A percentile compares a stretch with the other conserved stretches of the same genome.
These are phyloP conservation scores for Talaromyces rugulosus DNA, from an alignment of 2,329 filamentous ascomycete species.

Conservation along the genomic window DNA sequence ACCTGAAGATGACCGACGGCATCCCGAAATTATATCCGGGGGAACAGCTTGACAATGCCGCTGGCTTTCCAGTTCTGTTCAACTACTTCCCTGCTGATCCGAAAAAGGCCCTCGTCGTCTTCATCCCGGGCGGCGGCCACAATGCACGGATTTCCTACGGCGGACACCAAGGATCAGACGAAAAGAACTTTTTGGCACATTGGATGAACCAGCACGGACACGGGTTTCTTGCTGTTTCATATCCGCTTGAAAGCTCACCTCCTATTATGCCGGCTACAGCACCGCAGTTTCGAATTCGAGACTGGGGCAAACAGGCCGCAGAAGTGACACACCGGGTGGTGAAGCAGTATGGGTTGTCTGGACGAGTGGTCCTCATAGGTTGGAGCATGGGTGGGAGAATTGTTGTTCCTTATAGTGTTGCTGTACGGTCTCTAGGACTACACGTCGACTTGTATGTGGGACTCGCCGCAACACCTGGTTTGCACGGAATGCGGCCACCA, in stretches of 20 bases:
- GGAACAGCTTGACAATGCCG: conserved; percentile 7
- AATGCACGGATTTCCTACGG: conserved; percentile 20
- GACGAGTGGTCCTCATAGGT: conserved; percentile 9
- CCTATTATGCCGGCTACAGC: conserved; percentile 14
- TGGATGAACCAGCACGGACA: conserved; percentile 16
- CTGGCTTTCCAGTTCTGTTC: conserved; percentile 9
- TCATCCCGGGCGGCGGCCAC: conserved; percentile 18
- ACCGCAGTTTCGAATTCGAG: conserved; percentile 13
- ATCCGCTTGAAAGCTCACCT: conserved; percentile 16
- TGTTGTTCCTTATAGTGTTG: conserved; percentile 10
- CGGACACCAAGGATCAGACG: conserved; percentile 14
- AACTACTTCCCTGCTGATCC: conserved; percentile 12
- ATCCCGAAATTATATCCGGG: conserved; percentile 9
- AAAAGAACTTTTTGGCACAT: conserved; percentile 17
- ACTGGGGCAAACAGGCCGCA: conserved; percentile 20
- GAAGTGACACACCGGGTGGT: conserved; percentile 13
- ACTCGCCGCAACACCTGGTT: conserved; percentile 15
- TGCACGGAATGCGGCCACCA: conserved; percentile 9
- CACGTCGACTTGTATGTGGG: conserved; percentile 12
- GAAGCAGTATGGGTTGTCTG: conserved; percentile 4
- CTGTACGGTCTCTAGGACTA: conserved; percentile 1
- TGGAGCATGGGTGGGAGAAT: conserved; percentile 18
- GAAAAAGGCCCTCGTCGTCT: conserved; percentile 15
- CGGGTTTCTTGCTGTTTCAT: conserved; percentile 18
- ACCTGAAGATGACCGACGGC: background rate